These are phyloP conservation scores for Carex pumila DNA, from an alignment of 176 grass and related monocot genomes.

Conservation along the genomic window DNA sequence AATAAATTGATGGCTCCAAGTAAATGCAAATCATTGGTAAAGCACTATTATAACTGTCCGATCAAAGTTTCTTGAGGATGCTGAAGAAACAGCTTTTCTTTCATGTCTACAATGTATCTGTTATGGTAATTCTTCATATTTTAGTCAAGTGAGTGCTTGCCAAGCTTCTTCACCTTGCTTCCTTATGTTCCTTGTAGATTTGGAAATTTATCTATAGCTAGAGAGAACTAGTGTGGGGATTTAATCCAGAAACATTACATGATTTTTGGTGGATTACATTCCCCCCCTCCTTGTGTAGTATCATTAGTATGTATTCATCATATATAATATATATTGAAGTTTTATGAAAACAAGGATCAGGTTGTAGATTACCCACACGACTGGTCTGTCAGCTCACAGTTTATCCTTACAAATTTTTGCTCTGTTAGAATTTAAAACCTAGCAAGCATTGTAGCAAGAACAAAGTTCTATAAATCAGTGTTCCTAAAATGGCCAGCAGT, in stretches of 20 bases:
- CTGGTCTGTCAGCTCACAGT: background rate
- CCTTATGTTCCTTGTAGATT: conserved; percentile 21
- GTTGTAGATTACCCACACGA: background rate
- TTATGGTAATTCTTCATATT: background rate
- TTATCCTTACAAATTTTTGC: background rate
- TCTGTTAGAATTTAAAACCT: background rate
- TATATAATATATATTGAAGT: conserved; percentile 22
- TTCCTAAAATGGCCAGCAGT: background rate
- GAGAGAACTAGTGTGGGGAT: conserved; percentile 4
- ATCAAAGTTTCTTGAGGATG: background rate
- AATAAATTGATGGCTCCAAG: conserved; percentile 5
- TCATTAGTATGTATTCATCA: conserved; percentile 5
- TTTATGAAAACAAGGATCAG: background rate
- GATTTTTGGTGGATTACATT: conserved; percentile 18
- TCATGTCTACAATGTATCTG: background rate
- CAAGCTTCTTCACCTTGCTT: conserved; percentile 7
- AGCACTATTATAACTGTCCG: background rate
- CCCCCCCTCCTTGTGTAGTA: conserved; percentile 14
- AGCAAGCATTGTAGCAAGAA: background rate
- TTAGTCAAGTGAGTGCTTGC: background rate
- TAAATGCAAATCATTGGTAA: conserved; percentile 33
- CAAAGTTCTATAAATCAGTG: background rate
- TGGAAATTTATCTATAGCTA: conserved; percentile 23
- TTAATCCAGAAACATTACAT: conserved; percentile 11
- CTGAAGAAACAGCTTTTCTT: background rate